These are phyloP conservation scores for Blumeria graminis DNA, from an alignment of 2,329 filamentous ascomycete genomes.

Conservation along the genomic window DNA sequence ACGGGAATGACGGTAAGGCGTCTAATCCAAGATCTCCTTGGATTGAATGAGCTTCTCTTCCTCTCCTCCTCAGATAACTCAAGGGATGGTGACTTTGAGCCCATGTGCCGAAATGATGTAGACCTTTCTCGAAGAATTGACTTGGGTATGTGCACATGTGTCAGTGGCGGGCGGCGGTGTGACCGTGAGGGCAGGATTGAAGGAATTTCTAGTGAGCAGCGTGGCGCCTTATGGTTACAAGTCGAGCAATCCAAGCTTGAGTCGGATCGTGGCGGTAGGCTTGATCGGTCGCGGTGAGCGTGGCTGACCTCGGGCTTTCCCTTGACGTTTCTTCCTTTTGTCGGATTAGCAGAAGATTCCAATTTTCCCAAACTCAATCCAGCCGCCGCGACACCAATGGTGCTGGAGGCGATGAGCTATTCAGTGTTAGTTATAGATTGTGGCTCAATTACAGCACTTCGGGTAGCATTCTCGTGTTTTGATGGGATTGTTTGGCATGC, in stretches of 20 bases:
- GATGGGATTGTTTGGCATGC: neutral
- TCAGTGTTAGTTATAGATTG: constrained; percentile 3
- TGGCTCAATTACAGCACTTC: neutral
- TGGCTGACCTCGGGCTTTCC: constrained; percentile 8
- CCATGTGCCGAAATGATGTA: constrained; percentile 9
- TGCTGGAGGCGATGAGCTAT: constrained; percentile 17
- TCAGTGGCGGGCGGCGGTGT: constrained; percentile 1
- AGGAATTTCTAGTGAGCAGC: constrained; percentile 2
- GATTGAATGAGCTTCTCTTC: constrained; percentile 30
- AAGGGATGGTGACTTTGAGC: constrained; percentile 1
- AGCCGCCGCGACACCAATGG: constrained; percentile 15
- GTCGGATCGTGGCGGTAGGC: constrained; percentile 10
- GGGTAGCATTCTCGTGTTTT: neutral
- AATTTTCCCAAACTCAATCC: constrained; percentile 15
- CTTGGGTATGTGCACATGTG: neutral
- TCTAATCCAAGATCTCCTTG: constrained; percentile 46
- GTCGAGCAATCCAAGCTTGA: constrained; percentile 8
- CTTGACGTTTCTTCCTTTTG: constrained; percentile 12
- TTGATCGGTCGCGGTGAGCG: constrained; percentile 6
- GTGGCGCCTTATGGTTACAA: neutral
- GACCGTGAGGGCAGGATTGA: constrained; percentile 6
- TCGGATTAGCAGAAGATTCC: constrained; percentile 10
- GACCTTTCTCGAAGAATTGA: constrained; percentile 5
- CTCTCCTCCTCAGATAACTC: constrained; percentile 5
- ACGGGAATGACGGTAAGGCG: constrained; percentile 41